Evolutionary conservation across 1,139 yeast species (phyloP).

Genomic region (Suhomyces atakaporum): DNA sequence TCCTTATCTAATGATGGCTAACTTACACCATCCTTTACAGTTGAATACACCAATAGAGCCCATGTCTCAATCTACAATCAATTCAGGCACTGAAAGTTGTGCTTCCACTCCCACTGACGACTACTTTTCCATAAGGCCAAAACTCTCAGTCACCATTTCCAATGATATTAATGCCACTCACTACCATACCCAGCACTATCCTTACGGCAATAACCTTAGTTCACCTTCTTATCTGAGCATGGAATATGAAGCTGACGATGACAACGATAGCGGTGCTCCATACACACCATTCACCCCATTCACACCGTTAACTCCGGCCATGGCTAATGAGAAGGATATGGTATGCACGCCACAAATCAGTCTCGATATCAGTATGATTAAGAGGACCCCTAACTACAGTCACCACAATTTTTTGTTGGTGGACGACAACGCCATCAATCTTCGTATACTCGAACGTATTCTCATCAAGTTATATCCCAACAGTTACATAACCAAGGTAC

Average conservation of each 20-base stretch:
- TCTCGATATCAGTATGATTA: constrained; percentile 4
- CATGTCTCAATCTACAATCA: constrained; percentile 1
- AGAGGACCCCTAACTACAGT: constrained; percentile 22
- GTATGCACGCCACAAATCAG: constrained; percentile 2
- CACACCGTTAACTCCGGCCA: constrained; percentile 15
- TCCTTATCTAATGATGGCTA: constrained; percentile 7
- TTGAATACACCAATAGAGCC: constrained; percentile 8
- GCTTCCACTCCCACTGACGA: constrained; percentile 15
- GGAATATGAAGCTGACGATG: constrained; percentile 12
- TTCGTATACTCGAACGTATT: constrained; percentile 38
- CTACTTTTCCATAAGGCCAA: constrained; percentile 19
- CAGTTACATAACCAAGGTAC: constrained; percentile 29
- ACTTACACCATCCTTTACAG: constrained; percentile 7
- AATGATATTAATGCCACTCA: constrained; percentile 14
- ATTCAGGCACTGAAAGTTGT: constrained; percentile 10
- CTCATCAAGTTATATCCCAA: constrained; percentile 39
- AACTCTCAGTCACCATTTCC: constrained; percentile 14
- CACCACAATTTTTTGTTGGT: constrained; percentile 38
- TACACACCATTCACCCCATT: constrained; percentile 17
- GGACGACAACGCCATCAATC: constrained; percentile 47
- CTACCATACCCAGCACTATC: constrained; percentile 2
- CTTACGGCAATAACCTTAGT: constrained; percentile 5
- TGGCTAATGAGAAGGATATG: constrained; percentile 5
- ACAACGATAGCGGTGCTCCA: constrained; percentile 5
- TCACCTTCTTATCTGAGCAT: constrained; percentile 13